Percentiles rank a stretch among this genome's conserved stretches.
phyloP scores from a whole-genome alignment of 805 yeast genomes.

The Lipomyces sp. region DNA sequence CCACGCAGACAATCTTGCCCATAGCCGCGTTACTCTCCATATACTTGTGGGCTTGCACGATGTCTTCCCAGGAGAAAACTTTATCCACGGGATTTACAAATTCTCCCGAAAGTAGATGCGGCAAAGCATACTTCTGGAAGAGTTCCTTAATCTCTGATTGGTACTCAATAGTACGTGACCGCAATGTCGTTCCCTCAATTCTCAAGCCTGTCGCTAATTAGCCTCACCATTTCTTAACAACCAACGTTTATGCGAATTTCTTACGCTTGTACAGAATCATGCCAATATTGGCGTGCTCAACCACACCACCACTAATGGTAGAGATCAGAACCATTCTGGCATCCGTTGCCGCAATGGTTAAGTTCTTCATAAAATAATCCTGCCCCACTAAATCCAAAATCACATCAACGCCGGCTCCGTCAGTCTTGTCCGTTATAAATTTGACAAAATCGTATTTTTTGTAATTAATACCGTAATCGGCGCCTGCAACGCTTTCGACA shows the following conservation, averaged over 20 bases:
- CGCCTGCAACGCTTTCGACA: conserved; percentile 40
- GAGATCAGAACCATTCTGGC: conserved; percentile 43
- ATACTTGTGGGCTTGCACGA: conserved; percentile 41
- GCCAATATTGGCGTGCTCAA: conserved; percentile 37
- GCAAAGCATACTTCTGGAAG: conserved; percentile 40
- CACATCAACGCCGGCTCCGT: conserved; percentile 41
- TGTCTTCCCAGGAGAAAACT: conserved; percentile 38
- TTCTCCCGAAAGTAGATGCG: conserved; percentile 39
- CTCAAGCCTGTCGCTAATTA: conserved; percentile 22
- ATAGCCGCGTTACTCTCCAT: conserved; percentile 42
- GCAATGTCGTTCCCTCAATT: conserved; percentile 44
- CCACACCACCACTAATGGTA: conserved; percentile 39
- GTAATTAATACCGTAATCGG: conserved; percentile 40
- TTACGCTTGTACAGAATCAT: conserved; percentile 40
- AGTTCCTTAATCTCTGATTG: conserved; percentile 40
- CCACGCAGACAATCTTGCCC: conserved; percentile 43
- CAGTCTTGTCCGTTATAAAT: conserved; percentile 19
- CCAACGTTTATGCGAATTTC: not conserved
- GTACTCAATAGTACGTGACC: conserved; percentile 41
- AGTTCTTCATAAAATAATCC: conserved; percentile 36
- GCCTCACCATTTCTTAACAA: not conserved
- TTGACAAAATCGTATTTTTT: conserved; percentile 30
- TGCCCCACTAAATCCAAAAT: conserved; percentile 48
- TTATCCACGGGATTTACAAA: conserved; percentile 40
- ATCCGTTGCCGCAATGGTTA: conserved; percentile 40